Evolutionary conservation across 768 basidiomycete genomes (phyloP).

Genomic region (Lactarius trivialis): DNA sequence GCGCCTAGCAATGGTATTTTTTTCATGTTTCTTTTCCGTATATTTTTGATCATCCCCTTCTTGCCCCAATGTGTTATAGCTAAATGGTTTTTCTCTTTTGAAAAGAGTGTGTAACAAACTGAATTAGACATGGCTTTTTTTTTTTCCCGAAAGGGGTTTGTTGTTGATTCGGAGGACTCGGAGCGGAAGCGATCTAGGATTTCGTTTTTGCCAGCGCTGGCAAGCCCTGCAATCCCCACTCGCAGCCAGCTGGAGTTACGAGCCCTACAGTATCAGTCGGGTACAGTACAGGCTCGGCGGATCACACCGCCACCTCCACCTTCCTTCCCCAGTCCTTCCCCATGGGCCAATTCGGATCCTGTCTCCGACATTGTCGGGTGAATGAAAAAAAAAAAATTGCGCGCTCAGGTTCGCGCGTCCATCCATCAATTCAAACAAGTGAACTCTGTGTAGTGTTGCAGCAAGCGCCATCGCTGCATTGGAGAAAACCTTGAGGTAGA

Average conservation of each 20-base stretch:
- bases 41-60: neutral
- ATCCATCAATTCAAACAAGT: too few species aligned
- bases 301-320: neutral
- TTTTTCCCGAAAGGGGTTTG: too few species aligned
- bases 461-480: too few species aligned
- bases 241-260: too few species aligned
- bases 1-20: neutral
- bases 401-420: too few species aligned
- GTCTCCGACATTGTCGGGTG: neutral
- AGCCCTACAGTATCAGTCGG: too few species aligned
- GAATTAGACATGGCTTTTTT: neutral
- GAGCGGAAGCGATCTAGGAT: neutral
- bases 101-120: neutral
- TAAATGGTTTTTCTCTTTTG: constrained; percentile 4
- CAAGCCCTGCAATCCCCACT: too few species aligned
- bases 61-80: constrained; percentile 7
- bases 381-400: neutral
- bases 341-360: neutral
- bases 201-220: too few species aligned
- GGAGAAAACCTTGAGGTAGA: too few species aligned
- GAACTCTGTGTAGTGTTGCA: too few species aligned
- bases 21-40: neutral
- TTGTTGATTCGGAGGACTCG: neutral
- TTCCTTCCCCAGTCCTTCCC: neutral
- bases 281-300: too few species aligned